Evolutionary conservation across 331 rosid species (phyloP), one percentile per base, ranked within the genome.

Genomic region (Quercus phellos): DNA sequence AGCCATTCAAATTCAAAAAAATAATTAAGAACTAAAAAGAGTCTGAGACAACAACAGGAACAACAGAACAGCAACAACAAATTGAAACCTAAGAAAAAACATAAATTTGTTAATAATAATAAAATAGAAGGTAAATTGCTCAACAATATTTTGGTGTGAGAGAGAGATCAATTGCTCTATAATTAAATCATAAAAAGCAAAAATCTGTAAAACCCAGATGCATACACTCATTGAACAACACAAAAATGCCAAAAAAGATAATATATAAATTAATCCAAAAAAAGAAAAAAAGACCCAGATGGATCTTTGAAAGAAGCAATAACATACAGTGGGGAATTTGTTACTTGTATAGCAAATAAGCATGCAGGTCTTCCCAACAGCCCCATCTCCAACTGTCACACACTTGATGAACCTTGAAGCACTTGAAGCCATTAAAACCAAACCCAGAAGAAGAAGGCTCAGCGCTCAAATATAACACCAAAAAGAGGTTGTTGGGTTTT

Each of bases 331-430:
- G 69, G 99, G 99, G 54, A 94, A 94, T 80, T 89, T 94, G 85
- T 94, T 92, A 81, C 96, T 94, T 30, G 98, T 92, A 53, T 94
- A 94, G 89, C 98, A 94, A 53, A 94, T 94, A 34, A 94, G 98
- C 98, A 94, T 92, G 88, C 97, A 94, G 66, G 99, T 94, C 78
- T 94, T 94, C 42, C 99, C 99, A 6, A 94, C 97, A 77, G 97
- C 97, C 26, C 99, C 99, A 56, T 94, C 99, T 51, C 99, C 99
- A 32, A 94, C 97, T 0, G 98, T 94, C 24, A 94, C 99, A 68
- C 99, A 94, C 80, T 94, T 94, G 87, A 94, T 94, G 92, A 94
- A 94, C 86, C 82, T 90, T 60, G 97, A 87, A 67, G 86, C 96
- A 74, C 83, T 82, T 34, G 98, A 61, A 80, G 97, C 90, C 98